A percentile compares a stretch with the other conserved stretches of the same genome.
phyloP scores from a whole-genome alignment of 108 stramenopile species.

The Fragilariopsis cylindrus region DNA sequence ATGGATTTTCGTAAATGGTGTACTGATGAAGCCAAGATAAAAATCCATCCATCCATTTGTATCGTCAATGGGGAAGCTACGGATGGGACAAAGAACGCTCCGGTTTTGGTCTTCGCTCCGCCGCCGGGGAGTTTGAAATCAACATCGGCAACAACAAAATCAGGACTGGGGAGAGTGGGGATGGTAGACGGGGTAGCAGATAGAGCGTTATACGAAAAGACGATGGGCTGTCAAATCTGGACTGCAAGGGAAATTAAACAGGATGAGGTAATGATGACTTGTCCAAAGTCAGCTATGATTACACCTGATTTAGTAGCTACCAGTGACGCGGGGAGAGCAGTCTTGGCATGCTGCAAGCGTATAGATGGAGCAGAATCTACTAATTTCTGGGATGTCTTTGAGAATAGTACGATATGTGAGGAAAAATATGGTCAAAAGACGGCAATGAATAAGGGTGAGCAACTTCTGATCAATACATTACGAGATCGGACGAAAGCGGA shows the following conservation, averaged over 20 bases:
- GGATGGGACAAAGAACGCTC: constrained; percentile 86
- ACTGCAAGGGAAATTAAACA: constrained; percentile 74
- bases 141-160: constrained; percentile 17
- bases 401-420: constrained; percentile 56
- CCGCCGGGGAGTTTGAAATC: constrained; percentile 22
- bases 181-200: constrained; percentile 66
- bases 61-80: constrained; percentile 89
- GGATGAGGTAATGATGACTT: constrained; percentile 72
- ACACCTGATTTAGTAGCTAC: constrained; percentile 82
- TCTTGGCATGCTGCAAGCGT: constrained; percentile 67
- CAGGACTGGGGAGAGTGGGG: constrained; percentile 55
- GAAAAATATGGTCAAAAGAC: constrained; percentile 51
- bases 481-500: constrained; percentile 83
- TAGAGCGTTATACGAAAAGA: constrained; percentile 77
- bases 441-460: constrained; percentile 59
- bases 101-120: constrained; percentile 64
- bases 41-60: constrained; percentile 70
- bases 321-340: constrained; percentile 84
- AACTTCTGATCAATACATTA: constrained; percentile 83
- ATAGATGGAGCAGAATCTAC: not conserved
- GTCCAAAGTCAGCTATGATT: constrained; percentile 74
- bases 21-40: constrained; percentile 58
- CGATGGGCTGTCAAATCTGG: constrained; percentile 85
- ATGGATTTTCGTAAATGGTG: constrained; percentile 78
- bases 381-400: constrained; percentile 80